Base-by-base conservation (phyloP, 2,329 filamentous ascomycete species). In the Ascocoryne sarcoides region DNA sequence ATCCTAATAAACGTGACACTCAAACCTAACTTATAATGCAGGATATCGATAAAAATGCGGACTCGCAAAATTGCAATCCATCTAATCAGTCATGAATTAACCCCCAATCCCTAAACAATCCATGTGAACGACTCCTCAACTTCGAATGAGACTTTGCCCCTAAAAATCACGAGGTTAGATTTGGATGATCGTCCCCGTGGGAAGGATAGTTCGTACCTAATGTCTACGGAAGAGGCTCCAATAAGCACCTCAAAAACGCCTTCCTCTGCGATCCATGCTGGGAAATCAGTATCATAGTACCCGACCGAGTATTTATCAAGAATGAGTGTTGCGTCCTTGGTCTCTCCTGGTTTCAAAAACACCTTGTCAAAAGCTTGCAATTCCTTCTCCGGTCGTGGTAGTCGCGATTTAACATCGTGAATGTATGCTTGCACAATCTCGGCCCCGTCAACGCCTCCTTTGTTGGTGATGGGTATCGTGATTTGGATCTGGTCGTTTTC, bases 371-470 rank as follows among this genome's bases (percentile, higher is more conserved):
- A 86, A 0, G 77, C 79, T 23, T 78, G 76, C 1, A 86, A 65
- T 60, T 86, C 82, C 61, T 85, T 84, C 50, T 77, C 73, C 0
- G 81, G 81, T 16, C 81, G 65, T 0, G 73, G 73, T n/a, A 85
- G 64, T 8, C 70, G 65, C 1, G 76, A 76, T 56, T 73, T 75
- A 36, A 73, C 66, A 32, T 82, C 78, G n/a, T 68, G 67, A 35
- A 85, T 66, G 49, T 85, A 86, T 2, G 78, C 65, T 61, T 86
- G 82, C 5, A 84, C 73, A 26, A 75, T 78, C 56, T 85, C 79
- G 1, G 70, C 65, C 1, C 79, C 81, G 2, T 70, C 63, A 0
- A 71, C 59, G 0, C 55, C 47, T 3, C 82, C 81, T 0, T 69
- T 70, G 57, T 87, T 87, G 33, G 66, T 69, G 3, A 87, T 60